phyloP scores from a whole-genome alignment of 129 eudicot genomes.

The Saposhnikovia divaricata region DNA sequence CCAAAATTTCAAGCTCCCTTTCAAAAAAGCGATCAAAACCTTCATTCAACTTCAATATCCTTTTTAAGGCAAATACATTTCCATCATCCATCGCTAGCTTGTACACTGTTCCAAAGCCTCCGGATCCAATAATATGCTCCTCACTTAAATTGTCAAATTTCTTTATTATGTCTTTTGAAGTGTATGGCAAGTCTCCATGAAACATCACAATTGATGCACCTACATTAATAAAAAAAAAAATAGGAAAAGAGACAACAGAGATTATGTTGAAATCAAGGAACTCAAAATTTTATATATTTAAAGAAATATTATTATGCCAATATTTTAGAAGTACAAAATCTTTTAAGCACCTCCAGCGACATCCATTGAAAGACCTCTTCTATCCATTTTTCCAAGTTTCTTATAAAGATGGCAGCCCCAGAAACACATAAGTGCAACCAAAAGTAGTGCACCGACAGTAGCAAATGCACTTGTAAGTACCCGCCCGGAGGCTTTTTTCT shows the following conservation, averaged over 20 bases:
- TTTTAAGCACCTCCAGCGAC: constrained; percentile 70
- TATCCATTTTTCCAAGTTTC: constrained; percentile 80
- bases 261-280: background rate
- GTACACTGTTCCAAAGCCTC: constrained; percentile 98
- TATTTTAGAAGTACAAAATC: background rate
- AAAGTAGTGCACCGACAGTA: constrained; percentile 85
- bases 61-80: constrained; percentile 83
- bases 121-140: constrained; percentile 87
- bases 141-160: constrained; percentile 76
- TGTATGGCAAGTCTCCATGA: constrained; percentile 96
- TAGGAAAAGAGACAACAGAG: background rate
- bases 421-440: constrained; percentile 98
- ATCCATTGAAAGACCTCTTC: constrained; percentile 67
- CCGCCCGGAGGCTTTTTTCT: constrained; percentile 79
- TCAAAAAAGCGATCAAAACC: constrained; percentile 97
- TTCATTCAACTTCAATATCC: constrained; percentile 76
- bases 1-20: constrained; percentile 94
- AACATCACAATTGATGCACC: constrained; percentile 99
- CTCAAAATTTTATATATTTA: background rate
- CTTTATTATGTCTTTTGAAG: constrained; percentile 88
- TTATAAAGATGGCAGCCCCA: constrained; percentile 98
- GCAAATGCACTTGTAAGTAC: constrained; percentile 89
- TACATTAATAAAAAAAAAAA: constrained; percentile 24
- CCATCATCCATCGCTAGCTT: constrained; percentile 97
- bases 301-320: background rate